Conservation (phyloP, 2,329 filamentous ascomycete species). For the Colletotrichum australisinense region DNA sequence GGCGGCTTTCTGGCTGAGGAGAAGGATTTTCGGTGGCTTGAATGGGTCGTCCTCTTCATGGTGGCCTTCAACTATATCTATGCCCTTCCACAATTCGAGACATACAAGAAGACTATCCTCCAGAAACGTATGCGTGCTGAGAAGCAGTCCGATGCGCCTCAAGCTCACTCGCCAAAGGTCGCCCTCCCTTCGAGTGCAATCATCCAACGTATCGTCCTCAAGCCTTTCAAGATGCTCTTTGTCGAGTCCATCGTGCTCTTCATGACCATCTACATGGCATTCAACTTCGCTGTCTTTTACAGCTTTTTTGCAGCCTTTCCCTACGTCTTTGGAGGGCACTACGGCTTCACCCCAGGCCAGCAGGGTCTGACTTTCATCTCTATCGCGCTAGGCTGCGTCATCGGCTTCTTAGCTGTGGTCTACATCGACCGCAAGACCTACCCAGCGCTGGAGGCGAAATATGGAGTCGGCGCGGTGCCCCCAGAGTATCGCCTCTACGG, state of each 20-base stretch:
- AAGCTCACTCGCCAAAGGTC: neutral
- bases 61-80: neutral
- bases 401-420: neutral
- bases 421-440: neutral
- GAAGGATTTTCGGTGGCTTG: neutral
- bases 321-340: neutral
- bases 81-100: neutral
- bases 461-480: neutral
- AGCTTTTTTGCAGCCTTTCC: neutral
- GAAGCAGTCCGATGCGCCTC: neutral
- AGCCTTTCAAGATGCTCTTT: neutral
- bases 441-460: neutral
- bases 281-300: neutral
- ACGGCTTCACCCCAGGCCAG: neutral
- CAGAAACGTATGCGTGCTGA: neutral
- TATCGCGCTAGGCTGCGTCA: neutral
- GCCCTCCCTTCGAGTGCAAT: neutral
- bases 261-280: neutral
- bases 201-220: neutral
- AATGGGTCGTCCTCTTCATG: neutral
- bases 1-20: neutral
- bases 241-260: neutral
- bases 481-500: neutral
- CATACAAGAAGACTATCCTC: neutral
- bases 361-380: neutral